Evolutionary conservation across 441 rosid species (phyloP), one percentile per base, ranked within the genome.

Genomic region (Breynia disticha): DNA sequence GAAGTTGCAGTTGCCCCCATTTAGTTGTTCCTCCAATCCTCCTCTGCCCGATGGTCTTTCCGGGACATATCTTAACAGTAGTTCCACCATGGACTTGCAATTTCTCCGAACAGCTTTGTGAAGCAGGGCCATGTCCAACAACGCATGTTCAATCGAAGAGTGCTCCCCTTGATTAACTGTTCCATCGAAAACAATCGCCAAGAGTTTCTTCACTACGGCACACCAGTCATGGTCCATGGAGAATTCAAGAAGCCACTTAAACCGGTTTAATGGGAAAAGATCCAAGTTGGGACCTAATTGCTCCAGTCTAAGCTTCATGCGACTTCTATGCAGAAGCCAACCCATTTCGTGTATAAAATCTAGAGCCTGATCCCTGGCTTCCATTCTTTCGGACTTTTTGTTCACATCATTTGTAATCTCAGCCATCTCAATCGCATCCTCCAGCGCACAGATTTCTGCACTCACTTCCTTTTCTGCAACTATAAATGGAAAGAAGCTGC

Each of bases 221-320:
- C 82, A 79, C 96, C 96, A 87, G 59, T 85, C 90, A 62, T 56
- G 85, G 64, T 83, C 87, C 83, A 87, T 74, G 38, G 96, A 83
- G 76, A 87, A 87, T 47, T 84, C 90, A 46, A 87, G 44, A 20
- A 87, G 82, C 94, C 87, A 78, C 76, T 73, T 79, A 71, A 78
- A 85, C 59, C 87, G 83, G 55, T 61, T 42, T 35, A 88, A 61
- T 16, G 96, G 71, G 64, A 83, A 88, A n/a, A 51, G 74, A 41
- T 79, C 81, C 1, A 68, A 16, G 52, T 69, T 69, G 16, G 90
- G 84, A 60, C 79, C 73, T 63, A 67, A 49, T 48, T 69, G 68
- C 16, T 77, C 76, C 37, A 83, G 55, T 65, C 79, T 78, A 59
- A 62, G 55, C 55, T 68, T 76, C 46, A 69, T 66, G 46, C 63